phyloP scores from a whole-genome alignment of 169 alveolate genomes.

The Babesia gibsoni region DNA sequence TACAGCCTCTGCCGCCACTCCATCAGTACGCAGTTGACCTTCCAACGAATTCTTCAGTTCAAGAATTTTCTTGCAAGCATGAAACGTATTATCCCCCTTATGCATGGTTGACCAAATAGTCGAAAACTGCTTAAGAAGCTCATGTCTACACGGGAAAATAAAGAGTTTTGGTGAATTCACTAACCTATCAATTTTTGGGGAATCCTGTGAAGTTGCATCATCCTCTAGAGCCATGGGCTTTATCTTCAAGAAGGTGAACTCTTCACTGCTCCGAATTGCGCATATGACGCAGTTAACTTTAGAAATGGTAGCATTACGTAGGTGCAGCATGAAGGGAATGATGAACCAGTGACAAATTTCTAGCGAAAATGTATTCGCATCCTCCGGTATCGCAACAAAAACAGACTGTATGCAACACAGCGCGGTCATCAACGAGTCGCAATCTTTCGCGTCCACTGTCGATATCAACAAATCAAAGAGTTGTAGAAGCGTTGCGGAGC shows the following conservation, averaged over 20 bases:
- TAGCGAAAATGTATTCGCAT: not conserved
- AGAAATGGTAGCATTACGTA: not conserved
- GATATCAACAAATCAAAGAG: constrained; percentile 3
- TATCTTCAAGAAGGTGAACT: not conserved
- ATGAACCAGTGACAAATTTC: constrained; percentile 10
- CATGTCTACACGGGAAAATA: not conserved
- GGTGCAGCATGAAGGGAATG: not conserved
- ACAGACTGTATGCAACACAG: not conserved
- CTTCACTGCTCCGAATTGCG: not conserved
- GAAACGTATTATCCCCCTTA: not conserved
- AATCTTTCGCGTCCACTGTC: not conserved
- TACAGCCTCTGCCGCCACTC: not conserved
- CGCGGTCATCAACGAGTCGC: not conserved
- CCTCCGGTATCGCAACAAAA: not conserved
- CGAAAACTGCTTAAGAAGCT: not conserved
- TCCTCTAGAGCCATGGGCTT: not conserved
- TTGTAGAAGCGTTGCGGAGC: constrained; percentile 37
- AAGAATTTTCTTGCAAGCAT: not conserved
- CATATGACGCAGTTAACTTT: not conserved
- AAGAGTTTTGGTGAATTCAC: not conserved
- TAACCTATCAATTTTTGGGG: not conserved
- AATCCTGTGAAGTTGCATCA: not conserved
- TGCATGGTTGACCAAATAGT: not conserved
- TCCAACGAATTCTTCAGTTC: not conserved
- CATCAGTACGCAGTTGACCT: not conserved